Conservation (phyloP, 176 grass and related monocot genomes). For the Coix lacrymajobi region DNA sequence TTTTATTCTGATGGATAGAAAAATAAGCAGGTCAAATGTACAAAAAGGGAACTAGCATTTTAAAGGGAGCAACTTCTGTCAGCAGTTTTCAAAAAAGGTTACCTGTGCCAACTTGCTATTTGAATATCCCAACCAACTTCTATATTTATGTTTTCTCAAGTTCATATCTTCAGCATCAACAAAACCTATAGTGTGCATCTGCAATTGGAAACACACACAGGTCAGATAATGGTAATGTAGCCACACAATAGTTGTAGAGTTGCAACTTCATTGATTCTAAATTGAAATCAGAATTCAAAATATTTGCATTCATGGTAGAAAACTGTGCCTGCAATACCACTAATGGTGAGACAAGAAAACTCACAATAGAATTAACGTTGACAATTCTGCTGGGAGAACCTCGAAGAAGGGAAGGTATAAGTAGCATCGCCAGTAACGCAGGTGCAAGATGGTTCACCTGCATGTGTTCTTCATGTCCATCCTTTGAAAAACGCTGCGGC, state of each 20-base stretch:
- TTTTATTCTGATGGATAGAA: background rate
- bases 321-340: background rate
- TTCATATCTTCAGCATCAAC: slow-evolving; percentile 95
- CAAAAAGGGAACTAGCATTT: background rate
- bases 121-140: slow-evolving; percentile 76
- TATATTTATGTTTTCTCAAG: slow-evolving; percentile 67
- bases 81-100: background rate
- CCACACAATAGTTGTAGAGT: background rate
- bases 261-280: background rate
- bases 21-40: background rate
- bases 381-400: slow-evolving; percentile 96
- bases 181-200: slow-evolving; percentile 87
- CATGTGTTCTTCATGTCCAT: slow-evolving; percentile 93
- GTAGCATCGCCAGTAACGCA: slow-evolving; percentile 71
- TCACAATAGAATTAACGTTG: slow-evolving; percentile 93
- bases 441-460: slow-evolving; percentile 99
- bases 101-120: slow-evolving; percentile 98
- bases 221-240: background rate
- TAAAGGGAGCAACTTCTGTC: background rate
- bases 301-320: background rate
- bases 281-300: background rate
- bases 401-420: slow-evolving; percentile 92
- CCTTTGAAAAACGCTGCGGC: slow-evolving; percentile 82
- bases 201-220: slow-evolving; percentile 22
- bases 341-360: slow-evolving; percentile 13